These are phyloP conservation scores for Zygosaccharomyces pseudobailii DNA, from an alignment of 1,139 yeast species.

Conservation along the genomic window DNA sequence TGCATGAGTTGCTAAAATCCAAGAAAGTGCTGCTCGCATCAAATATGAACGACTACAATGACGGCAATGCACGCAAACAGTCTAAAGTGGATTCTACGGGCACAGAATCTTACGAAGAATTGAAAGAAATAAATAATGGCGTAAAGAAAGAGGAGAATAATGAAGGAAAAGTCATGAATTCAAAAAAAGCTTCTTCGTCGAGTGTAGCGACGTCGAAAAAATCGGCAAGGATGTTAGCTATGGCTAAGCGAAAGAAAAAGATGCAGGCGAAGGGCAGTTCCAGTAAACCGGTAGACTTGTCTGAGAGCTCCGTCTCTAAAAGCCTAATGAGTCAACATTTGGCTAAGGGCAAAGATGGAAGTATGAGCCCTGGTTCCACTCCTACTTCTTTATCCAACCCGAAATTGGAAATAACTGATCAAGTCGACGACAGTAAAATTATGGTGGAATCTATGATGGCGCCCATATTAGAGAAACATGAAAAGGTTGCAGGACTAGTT, in stretches of 20 bases:
- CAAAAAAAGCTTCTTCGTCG: slow-evolving; percentile 12
- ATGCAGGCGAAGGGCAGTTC: slow-evolving; percentile 63
- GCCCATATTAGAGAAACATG: slow-evolving; percentile 69
- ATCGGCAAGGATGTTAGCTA: slow-evolving; percentile 84
- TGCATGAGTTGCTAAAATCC: slow-evolving; percentile 58
- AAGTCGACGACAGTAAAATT: slow-evolving; percentile 72
- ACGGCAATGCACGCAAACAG: slow-evolving; percentile 11
- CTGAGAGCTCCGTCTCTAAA: slow-evolving; percentile 72
- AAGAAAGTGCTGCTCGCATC: slow-evolving; percentile 72
- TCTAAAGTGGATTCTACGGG: slow-evolving; percentile 16
- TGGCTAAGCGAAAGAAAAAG: slow-evolving; percentile 90
- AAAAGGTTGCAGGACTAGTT: slow-evolving; percentile 69
- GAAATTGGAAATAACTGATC: slow-evolving; percentile 64
- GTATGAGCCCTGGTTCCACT: slow-evolving; percentile 15
- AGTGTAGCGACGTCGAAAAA: slow-evolving; percentile 26
- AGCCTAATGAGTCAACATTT: slow-evolving; percentile 35
- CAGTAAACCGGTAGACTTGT: slow-evolving; percentile 64
- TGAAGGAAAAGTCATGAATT: slow-evolving; percentile 10
- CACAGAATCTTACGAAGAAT: slow-evolving; percentile 16
- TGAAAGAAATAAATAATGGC: slow-evolving; percentile 15
- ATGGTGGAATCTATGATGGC: slow-evolving; percentile 78
- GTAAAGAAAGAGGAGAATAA: slow-evolving; percentile 7
- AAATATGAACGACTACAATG: slow-evolving; percentile 51
- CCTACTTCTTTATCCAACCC: slow-evolving; percentile 24
- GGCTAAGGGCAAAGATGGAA: slow-evolving; percentile 1